These are phyloP conservation scores for Venturia nashicola DNA, from an alignment of 2,329 filamentous ascomycete species.

Conservation along the genomic window DNA sequence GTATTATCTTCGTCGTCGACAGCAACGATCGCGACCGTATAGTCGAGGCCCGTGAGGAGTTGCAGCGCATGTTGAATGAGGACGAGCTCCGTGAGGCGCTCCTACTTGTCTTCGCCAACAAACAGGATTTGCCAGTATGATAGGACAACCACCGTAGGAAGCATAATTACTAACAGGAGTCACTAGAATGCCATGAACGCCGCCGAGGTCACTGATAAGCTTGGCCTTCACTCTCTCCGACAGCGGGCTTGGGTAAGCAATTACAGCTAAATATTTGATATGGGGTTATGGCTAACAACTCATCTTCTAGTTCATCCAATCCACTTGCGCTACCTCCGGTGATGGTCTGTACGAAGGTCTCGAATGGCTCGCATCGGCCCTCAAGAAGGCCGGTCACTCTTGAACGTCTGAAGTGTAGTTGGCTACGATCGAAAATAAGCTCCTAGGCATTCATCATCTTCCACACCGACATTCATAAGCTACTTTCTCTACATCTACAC, in stretches of 20 bases:
- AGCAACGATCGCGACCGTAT: slow-evolving; percentile 84
- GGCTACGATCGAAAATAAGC: background rate
- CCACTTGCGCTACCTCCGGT: slow-evolving; percentile 95
- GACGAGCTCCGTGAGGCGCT: slow-evolving; percentile 95
- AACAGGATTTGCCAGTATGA: slow-evolving; percentile 87
- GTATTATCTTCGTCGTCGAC: slow-evolving; percentile 97
- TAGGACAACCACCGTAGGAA: slow-evolving; percentile 16
- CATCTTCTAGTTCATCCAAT: slow-evolving; percentile 75
- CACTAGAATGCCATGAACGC: slow-evolving; percentile 96
- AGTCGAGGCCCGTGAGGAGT: slow-evolving; percentile 82
- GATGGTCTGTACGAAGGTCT: slow-evolving; percentile 99
- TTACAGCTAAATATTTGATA: background rate
- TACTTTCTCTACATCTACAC: slow-evolving; percentile 4
- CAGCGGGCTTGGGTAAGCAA: slow-evolving; percentile 92
- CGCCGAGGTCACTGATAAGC: slow-evolving; percentile 99
- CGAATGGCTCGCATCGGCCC: slow-evolving; percentile 26
- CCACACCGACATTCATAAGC: slow-evolving; percentile 5
- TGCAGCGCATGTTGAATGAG: slow-evolving; percentile 96
- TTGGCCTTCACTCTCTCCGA: slow-evolving; percentile 97
- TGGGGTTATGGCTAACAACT: slow-evolving; percentile 7
- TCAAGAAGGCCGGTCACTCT: slow-evolving; percentile 10
- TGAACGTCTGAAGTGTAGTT: slow-evolving; percentile 3
- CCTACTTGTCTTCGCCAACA: slow-evolving; percentile 94
- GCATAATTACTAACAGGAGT: slow-evolving; percentile 1
- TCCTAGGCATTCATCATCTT: background rate